These are phyloP conservation scores for Starmerella geochares DNA, from an alignment of 805 yeast species.

Conservation along the genomic window DNA sequence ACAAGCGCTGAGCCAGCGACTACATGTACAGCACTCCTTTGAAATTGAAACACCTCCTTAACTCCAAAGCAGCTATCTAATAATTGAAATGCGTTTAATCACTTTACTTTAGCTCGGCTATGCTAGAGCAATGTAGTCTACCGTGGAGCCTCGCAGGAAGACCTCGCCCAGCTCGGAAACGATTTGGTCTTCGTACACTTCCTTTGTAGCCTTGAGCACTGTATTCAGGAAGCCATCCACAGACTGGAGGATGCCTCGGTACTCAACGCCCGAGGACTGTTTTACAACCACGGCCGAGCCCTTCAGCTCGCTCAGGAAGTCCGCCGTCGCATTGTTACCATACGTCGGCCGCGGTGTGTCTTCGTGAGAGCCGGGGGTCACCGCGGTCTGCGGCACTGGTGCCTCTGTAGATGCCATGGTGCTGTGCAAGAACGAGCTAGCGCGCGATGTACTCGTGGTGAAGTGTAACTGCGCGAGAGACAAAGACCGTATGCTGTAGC, in stretches of 20 bases:
- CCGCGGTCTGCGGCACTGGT: conserved; percentile 1
- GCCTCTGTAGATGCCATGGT: conserved; percentile 1
- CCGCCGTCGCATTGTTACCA: conserved; percentile 26
- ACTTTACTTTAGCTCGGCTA: no score
- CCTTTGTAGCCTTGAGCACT: conserved; percentile 69
- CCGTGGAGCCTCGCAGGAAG: conserved; percentile 74
- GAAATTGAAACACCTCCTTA: background rate
- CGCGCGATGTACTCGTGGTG: background rate
- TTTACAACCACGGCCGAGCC: conserved; percentile 76
- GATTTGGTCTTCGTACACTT: conserved; percentile 42
- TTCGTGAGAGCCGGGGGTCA: background rate
- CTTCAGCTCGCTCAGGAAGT: conserved; percentile 63
- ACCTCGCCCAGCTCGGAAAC: conserved; percentile 61
- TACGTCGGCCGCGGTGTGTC: conserved; percentile 6
- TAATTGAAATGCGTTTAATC: no score
- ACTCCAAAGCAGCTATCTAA: background rate
- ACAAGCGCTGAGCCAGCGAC: background rate
- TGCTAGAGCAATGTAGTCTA: conserved; percentile 30
- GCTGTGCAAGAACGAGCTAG: background rate
- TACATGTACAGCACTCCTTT: background rate
- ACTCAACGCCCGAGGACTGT: conserved; percentile 77
- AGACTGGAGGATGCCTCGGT: conserved; percentile 66
- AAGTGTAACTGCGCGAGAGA: no score
- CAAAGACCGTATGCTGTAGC: background rate
- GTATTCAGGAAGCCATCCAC: conserved; percentile 97